phyloP scores from a whole-genome alignment of 2,329 filamentous ascomycete species.

The Penicillium sp. region DNA sequence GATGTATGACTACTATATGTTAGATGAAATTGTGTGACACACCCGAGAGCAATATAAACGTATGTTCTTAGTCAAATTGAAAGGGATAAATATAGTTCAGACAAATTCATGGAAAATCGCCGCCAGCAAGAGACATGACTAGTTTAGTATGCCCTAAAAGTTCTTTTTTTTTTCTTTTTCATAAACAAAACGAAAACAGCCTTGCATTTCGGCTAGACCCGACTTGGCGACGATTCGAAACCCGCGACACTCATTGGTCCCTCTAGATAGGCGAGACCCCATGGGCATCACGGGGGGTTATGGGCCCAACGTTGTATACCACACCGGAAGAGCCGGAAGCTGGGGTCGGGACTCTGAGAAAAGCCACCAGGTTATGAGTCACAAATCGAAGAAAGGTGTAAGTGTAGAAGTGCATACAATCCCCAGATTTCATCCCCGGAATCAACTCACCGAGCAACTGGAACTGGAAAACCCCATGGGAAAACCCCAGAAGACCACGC shows the following conservation, averaged over 20 bases:
- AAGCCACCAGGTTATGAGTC: neutral
- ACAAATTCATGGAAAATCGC: neutral
- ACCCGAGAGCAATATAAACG: neutral
- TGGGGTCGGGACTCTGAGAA: neutral
- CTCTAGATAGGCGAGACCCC: neutral
- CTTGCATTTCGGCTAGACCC: neutral
- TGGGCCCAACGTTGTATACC: neutral
- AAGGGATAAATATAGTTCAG: neutral
- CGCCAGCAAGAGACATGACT: neutral
- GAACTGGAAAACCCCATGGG: conserved; percentile 9
- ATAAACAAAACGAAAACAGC: neutral
- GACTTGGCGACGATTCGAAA: neutral
- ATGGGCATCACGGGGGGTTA: neutral
- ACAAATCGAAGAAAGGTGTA: neutral
- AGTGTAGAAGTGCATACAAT: neutral
- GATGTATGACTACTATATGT: neutral
- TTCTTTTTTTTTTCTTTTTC: no score
- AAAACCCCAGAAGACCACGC: no score
- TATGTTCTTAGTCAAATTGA: neutral
- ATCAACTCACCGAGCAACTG: conserved; percentile 18
- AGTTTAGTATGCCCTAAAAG: no score
- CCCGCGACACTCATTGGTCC: neutral
- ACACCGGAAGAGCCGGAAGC: neutral
- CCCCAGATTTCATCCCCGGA: conserved; percentile 16
- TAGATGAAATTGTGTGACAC: neutral